phyloP scores from a whole-genome alignment of 495 filamentous ascomycete species.

The Lophiostoma macrostomum region DNA sequence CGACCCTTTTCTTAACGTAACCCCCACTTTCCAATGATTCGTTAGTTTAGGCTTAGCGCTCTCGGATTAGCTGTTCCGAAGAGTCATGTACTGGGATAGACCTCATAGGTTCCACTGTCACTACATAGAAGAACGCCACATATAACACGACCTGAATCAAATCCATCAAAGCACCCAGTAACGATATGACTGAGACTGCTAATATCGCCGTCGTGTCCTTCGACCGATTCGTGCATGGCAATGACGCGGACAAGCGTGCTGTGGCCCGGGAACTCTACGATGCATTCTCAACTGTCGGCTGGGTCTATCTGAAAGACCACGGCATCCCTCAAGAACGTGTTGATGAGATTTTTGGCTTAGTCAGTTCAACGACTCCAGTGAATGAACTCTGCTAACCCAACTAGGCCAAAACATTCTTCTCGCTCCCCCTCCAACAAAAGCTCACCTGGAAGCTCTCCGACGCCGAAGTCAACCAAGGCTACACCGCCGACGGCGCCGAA shows the following conservation, averaged over 20 bases:
- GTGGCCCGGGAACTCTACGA: slow-evolving; percentile 21
- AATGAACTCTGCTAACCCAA: not conserved
- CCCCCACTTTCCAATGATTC: too few species aligned
- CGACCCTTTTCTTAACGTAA: too few species aligned
- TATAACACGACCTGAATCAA: too few species aligned
- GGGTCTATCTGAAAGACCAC: slow-evolving; percentile 32
- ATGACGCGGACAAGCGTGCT: slow-evolving; percentile 13
- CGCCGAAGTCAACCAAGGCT: slow-evolving; percentile 15
- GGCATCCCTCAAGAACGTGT: slow-evolving; percentile 26
- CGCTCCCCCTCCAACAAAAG: slow-evolving; percentile 10
- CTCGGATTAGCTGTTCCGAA: too few species aligned
- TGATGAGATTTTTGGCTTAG: slow-evolving; percentile 31
- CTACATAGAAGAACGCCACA: too few species aligned
- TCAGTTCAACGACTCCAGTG: not conserved
- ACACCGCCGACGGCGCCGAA: slow-evolving; percentile 14
- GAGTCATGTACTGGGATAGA: too few species aligned
- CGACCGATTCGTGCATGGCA: slow-evolving; percentile 17
- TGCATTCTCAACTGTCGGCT: slow-evolving; percentile 30
- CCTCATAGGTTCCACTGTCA: too few species aligned
- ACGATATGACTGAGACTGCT: slow-evolving; percentile 10
- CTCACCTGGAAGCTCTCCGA: slow-evolving; percentile 3
- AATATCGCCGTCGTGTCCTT: slow-evolving; percentile 33
- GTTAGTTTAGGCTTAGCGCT: not conserved
- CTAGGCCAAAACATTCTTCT: slow-evolving; percentile 19
- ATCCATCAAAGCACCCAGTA: too few species aligned